These are phyloP conservation scores for Termitomyces sp. DNA, from an alignment of 768 basidiomycete species.

Conservation along the genomic window DNA sequence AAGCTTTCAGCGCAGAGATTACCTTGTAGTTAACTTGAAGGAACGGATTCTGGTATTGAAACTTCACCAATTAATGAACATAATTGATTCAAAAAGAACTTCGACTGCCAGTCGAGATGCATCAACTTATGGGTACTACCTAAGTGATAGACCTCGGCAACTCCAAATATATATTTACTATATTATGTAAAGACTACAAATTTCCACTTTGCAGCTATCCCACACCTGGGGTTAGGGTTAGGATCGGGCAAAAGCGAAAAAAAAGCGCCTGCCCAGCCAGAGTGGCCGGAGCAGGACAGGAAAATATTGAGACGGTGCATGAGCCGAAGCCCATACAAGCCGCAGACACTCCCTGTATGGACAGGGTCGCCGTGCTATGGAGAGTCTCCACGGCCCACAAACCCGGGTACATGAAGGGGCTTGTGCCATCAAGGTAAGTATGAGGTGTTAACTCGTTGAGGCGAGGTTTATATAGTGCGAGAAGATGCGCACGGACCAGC, in stretches of 20 bases:
- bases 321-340: conserved; percentile 59
- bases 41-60: too few species aligned
- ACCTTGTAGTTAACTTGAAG: too few species aligned
- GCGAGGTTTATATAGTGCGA: background rate
- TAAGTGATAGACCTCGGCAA: too few species aligned
- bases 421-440: conserved; percentile 66
- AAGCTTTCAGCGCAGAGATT: too few species aligned
- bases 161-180: too few species aligned
- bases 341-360: conserved; percentile 49
- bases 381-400: conserved; percentile 52
- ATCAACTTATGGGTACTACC: too few species aligned
- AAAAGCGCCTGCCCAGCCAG: conserved; percentile 40
- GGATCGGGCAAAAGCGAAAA: background rate
- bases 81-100: too few species aligned
- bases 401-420: conserved; percentile 49
- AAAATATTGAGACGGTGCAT: conserved; percentile 65
- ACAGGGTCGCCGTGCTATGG: conserved; percentile 74
- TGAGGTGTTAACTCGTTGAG: conserved; percentile 20
- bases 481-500: background rate
- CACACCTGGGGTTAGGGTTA: background rate
- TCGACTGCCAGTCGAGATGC: too few species aligned
- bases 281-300: conserved; percentile 52
- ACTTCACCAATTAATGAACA: too few species aligned
- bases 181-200: too few species aligned
- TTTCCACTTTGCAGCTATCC: background rate